Conservation (phyloP, 2,329 filamentous ascomycete genomes). For the Colletotrichum musicola region DNA sequence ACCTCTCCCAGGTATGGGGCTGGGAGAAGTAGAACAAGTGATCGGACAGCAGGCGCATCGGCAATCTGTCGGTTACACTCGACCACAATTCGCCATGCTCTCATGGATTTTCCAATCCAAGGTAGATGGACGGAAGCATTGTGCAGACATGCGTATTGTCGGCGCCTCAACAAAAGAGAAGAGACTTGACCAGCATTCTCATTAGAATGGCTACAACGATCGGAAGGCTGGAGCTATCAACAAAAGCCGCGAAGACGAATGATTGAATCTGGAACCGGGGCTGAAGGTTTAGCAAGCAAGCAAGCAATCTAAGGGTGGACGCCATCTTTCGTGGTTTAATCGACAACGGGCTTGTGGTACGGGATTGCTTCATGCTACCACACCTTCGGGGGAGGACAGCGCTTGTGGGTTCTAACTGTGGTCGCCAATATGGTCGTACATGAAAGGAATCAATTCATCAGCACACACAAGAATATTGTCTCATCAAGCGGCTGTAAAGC, state of each 20-base stretch:
- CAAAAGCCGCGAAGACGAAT: conserved; percentile 5
- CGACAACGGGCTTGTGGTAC: conserved; percentile 1
- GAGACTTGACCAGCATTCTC: neutral
- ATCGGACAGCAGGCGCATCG: too few species aligned
- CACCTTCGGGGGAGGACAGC: neutral
- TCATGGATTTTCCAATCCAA: too few species aligned
- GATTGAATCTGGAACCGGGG: neutral
- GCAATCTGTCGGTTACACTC: too few species aligned
- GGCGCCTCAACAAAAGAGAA: neutral
- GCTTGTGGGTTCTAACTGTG: conserved; percentile 13
- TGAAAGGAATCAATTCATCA: too few species aligned
- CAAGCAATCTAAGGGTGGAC: conserved; percentile 11
- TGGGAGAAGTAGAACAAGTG: conserved; percentile 71
- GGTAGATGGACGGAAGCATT: too few species aligned
- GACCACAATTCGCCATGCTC: too few species aligned
- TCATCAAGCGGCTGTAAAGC: too few species aligned
- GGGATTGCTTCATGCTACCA: conserved; percentile 11
- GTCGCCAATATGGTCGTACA: conserved; percentile 1
- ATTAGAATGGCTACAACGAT: neutral
- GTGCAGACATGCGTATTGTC: too few species aligned
- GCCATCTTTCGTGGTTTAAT: conserved; percentile 7
- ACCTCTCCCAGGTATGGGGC: conserved; percentile 95
- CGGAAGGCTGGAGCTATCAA: neutral
- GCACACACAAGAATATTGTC: too few species aligned
- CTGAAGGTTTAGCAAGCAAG: neutral